Conservation (phyloP, 2,329 filamentous ascomycete genomes). For the Alternaria gaisen region DNA sequence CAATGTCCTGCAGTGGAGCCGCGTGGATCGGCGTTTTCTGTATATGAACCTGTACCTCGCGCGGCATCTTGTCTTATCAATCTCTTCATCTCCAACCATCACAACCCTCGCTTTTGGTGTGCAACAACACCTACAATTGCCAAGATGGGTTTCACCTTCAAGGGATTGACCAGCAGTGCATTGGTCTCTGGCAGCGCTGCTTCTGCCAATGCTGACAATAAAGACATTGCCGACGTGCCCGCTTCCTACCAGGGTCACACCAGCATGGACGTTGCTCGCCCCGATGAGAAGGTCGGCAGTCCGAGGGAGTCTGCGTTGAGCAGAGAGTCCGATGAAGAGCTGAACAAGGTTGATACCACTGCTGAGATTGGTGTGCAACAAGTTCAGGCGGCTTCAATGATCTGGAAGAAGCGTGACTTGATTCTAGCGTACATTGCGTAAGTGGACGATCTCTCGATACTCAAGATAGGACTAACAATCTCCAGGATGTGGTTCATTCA, state of each 20-base stretch:
- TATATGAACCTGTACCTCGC: conserved; percentile 33
- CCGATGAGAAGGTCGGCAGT: conserved; percentile 41
- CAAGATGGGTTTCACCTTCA: conserved; percentile 46
- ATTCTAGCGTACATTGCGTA: conserved; percentile 43
- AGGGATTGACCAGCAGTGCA: conserved; percentile 39
- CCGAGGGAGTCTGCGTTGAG: conserved; percentile 23
- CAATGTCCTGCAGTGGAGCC: conserved; percentile 16
- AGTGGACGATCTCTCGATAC: conserved; percentile 3
- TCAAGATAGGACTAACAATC: conserved; percentile 17
- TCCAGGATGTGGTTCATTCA: conserved; percentile 51
- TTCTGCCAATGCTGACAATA: conserved; percentile 27
- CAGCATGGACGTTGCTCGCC: conserved; percentile 34
- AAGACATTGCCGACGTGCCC: conserved; percentile 40
- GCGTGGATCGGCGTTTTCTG: conserved; percentile 18
- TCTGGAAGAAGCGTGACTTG: conserved; percentile 41
- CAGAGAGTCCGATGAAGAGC: conserved; percentile 37
- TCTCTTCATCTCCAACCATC: conserved; percentile 21
- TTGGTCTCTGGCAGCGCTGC: conserved; percentile 30
- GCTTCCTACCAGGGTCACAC: conserved; percentile 39
- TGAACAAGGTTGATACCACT: conserved; percentile 44
- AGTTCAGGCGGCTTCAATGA: conserved; percentile 38
- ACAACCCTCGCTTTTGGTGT: conserved; percentile 8
- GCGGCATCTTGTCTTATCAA: conserved; percentile 39
- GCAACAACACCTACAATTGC: conserved; percentile 4
- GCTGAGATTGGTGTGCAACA: conserved; percentile 42